phyloP scores from a whole-genome alignment of 495 filamentous ascomycete genomes.

The Penicillium paxilli region DNA sequence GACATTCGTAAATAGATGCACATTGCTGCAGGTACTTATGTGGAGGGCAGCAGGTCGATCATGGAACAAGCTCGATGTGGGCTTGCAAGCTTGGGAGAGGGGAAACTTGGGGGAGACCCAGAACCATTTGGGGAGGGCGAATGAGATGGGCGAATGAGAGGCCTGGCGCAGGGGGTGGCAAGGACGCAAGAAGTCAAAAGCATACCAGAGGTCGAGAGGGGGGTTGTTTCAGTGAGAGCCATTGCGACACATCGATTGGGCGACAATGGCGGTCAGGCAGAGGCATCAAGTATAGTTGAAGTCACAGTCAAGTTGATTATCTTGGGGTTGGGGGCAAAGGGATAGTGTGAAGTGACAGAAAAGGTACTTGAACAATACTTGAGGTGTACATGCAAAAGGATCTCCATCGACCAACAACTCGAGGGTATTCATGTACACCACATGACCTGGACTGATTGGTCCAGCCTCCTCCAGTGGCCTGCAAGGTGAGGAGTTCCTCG shows the following conservation, averaged over 20 bases:
- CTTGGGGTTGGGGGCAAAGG: background rate
- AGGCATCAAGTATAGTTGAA: background rate
- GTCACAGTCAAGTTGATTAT: background rate
- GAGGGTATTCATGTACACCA: conserved; percentile 7
- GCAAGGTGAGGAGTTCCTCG: conserved; percentile 26
- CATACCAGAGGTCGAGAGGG: background rate
- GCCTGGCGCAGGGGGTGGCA: background rate
- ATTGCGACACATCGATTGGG: conserved; percentile 1
- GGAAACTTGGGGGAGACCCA: background rate
- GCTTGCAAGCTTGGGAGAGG: background rate
- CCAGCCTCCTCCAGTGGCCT: conserved; percentile 32
- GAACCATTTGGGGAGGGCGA: too few species aligned
- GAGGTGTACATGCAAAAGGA: background rate
- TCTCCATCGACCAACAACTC: background rate
- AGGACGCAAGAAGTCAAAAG: background rate
- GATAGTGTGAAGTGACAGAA: too few species aligned
- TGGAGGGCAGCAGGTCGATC: background rate
- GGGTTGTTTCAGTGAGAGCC: background rate
- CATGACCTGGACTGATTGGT: conserved; percentile 25
- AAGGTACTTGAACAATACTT: background rate
- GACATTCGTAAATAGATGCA: conserved; percentile 6
- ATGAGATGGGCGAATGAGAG: too few species aligned
- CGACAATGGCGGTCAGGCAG: conserved; percentile 21
- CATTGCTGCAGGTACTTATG: conserved; percentile 12
- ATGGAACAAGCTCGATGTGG: background rate